Evolutionary conservation across 2,329 filamentous ascomycete species (phyloP), one percentile per base, ranked within the genome.

Genomic region (Apiospora arundinis): DNA sequence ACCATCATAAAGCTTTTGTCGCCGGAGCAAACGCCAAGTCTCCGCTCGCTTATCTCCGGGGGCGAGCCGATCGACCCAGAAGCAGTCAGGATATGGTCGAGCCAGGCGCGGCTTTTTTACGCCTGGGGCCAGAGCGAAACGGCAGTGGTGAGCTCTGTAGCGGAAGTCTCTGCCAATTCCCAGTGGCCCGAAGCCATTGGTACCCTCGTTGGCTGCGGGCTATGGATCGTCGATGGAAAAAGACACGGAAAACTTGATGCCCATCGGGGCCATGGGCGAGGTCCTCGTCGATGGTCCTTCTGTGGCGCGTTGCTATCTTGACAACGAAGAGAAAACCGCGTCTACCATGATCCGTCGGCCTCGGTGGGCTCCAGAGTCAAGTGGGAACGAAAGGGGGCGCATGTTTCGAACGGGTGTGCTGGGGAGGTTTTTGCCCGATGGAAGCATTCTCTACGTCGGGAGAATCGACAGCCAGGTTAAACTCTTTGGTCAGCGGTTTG

Each of bases 281-380:
- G 40, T 77, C 2, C 60, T 60, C 9, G 71, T 77, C 32, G 52
- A 67, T 0, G 75, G 75, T 0, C 56, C 46, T 1, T 70, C 71
- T 4, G 52, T 76, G 7, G 70, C 69, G 6, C 44, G 60, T 25
- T 78, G 81, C 1, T 85, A 85, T 69, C 67, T 83, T 0, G 74
- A 78, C 69, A 69, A 74, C 0, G 65, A 72, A 0, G 76, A 78
- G 8, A 67, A 75, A 4, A 77, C 75, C 4, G 56, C 28, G 3
- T 63, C 70, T 11, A 68, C 73, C 0, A 82, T 81, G 69, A 21
- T 79, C n/a, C 1, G 7, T 9, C 1, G 7, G 9, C 56, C 56
- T 28, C 32, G 25, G 11, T 63, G 25, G 56, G 56, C 56, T n/a
- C 18, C 1, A 4, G 12, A 37, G 21, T n/a, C 46, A n/a, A n/a